These are phyloP conservation scores for Fusarium ambrosium DNA, from an alignment of 2,329 filamentous ascomycete genomes.

Conservation along the genomic window DNA sequence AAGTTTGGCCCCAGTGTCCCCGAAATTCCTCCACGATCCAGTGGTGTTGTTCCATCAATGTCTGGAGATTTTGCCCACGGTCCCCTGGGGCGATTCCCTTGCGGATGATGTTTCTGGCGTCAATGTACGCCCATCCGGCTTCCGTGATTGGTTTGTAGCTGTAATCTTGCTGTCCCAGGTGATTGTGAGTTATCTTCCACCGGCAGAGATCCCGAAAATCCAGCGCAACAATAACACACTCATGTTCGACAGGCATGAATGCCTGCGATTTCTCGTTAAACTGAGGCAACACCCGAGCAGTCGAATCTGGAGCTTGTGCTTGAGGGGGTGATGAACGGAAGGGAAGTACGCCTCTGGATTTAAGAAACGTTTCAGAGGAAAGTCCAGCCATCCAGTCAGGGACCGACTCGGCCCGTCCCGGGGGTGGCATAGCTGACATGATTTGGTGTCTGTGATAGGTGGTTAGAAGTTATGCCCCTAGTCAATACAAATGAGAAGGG, in stretches of 20 bases:
- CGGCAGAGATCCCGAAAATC: slow-evolving; percentile 1
- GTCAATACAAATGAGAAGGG: not conserved
- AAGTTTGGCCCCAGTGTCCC: not conserved
- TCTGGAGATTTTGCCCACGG: not conserved
- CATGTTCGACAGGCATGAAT: not conserved
- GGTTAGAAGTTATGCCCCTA: not conserved
- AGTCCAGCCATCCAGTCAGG: not conserved
- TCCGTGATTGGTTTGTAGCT: slow-evolving; percentile 1
- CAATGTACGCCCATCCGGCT: not conserved
- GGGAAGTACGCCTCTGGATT: not conserved
- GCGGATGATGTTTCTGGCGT: not conserved
- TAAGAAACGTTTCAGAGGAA: not conserved
- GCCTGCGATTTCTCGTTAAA: not conserved
- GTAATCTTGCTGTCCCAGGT: not conserved
- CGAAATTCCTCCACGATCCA: not conserved
- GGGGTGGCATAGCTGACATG: not conserved
- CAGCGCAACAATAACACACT: not conserved
- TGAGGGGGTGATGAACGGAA: not conserved
- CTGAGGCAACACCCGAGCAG: not conserved
- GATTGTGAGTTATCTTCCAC: not conserved
- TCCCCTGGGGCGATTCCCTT: not conserved
- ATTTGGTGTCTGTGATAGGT: not conserved
- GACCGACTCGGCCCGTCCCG: not conserved
- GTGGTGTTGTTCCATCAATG: not conserved
- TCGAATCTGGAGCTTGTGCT: not conserved